These are phyloP conservation scores for Monascus ruber DNA, from an alignment of 2,329 filamentous ascomycete genomes.

Conservation along the genomic window DNA sequence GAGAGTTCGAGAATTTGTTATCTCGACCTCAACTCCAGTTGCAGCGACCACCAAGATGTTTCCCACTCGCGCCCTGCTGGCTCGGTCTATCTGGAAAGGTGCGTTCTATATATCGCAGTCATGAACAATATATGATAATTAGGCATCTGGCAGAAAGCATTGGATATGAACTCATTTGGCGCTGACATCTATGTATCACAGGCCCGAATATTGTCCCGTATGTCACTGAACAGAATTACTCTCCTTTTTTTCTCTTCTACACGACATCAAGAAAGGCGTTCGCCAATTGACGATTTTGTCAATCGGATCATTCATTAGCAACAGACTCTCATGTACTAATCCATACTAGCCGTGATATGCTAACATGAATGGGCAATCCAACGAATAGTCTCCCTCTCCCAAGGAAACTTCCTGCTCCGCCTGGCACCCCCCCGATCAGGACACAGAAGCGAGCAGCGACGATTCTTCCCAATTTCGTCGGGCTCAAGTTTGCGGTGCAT, in stretches of 20 bases:
- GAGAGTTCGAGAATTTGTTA: no score
- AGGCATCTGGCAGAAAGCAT: not conserved
- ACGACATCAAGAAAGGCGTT: no score
- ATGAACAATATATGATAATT: not conserved
- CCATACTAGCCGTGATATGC: no score
- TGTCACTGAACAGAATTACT: constrained; percentile 19
- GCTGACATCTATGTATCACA: constrained; percentile 20
- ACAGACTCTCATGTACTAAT: no score
- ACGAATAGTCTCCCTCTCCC: constrained; percentile 28
- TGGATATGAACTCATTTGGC: not conserved
- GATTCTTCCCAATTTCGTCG: constrained; percentile 85
- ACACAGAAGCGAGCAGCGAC: constrained; percentile 82
- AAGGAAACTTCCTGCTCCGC: constrained; percentile 38
- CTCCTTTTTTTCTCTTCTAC: no score
- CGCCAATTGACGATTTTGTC: not conserved
- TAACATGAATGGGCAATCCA: no score
- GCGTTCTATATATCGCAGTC: constrained; percentile 9
- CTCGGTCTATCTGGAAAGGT: constrained; percentile 87
- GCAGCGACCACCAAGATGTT: constrained; percentile 41
- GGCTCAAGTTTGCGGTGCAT: constrained; percentile 78
- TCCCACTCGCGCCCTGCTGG: constrained; percentile 55
- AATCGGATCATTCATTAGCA: no score
- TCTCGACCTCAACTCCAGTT: not conserved
- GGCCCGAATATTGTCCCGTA: constrained; percentile 63
- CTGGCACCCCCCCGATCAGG: constrained; percentile 61